Evolutionary conservation across 2,329 filamentous ascomycete species (phyloP).

Genomic region (Trichophyton mentagrophytes): DNA sequence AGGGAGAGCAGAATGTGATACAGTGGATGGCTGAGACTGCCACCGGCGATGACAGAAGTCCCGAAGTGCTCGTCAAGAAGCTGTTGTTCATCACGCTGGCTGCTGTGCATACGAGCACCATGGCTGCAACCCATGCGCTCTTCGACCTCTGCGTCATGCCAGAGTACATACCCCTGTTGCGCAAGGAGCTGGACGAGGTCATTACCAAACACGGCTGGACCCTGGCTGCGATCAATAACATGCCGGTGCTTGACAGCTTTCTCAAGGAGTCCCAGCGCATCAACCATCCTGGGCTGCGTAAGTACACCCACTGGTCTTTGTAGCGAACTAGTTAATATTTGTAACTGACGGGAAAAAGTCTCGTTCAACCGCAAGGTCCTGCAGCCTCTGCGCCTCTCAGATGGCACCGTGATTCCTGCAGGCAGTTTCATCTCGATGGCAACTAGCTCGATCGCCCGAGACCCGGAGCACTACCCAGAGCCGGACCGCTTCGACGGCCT

Average conservation of each 20-base stretch:
- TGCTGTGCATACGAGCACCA: constrained; percentile 13
- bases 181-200: background rate
- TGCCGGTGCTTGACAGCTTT: constrained; percentile 15
- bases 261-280: constrained; percentile 16
- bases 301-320: too few relatives aligned
- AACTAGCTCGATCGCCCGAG: too few relatives aligned
- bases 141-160: constrained; percentile 15
- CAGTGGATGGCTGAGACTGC: constrained; percentile 1
- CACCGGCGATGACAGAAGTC: background rate
- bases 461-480: too few relatives aligned
- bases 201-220: too few relatives aligned
- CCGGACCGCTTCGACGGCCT: too few relatives aligned
- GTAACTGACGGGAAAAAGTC: too few relatives aligned
- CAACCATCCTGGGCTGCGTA: constrained; percentile 12
- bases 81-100: constrained; percentile 9
- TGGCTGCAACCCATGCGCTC: constrained; percentile 9
- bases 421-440: constrained; percentile 14
- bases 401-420: constrained; percentile 13
- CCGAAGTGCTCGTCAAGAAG: constrained; percentile 10
- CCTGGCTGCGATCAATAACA: too few relatives aligned
- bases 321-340: too few relatives aligned
- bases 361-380: constrained; percentile 8
- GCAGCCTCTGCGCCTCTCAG: constrained; percentile 14
- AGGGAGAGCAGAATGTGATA: background rate
- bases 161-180: constrained; percentile 15